These are phyloP conservation scores for Kalaharituber pfeilii DNA, from an alignment of 2,329 filamentous ascomycete species.

Conservation along the genomic window DNA sequence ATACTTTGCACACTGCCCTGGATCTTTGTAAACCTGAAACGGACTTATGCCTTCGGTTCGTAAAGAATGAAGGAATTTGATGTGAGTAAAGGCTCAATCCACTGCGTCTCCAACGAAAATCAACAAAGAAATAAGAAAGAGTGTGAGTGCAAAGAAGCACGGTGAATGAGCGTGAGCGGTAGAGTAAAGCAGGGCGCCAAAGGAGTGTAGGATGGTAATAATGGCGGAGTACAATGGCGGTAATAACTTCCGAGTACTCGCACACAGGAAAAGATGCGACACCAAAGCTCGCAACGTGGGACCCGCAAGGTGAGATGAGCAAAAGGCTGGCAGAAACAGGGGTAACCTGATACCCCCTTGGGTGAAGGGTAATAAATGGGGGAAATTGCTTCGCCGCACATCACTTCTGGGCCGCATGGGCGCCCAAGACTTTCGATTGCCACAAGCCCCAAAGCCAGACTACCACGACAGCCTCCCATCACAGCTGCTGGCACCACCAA, in stretches of 20 bases:
- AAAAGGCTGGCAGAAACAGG: not conserved
- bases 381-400: not conserved
- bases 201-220: not conserved
- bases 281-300: not conserved
- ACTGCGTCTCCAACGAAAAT: not conserved
- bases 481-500: not conserved
- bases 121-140: constrained; percentile 2
- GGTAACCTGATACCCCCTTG: not conserved
- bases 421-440: not conserved
- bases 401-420: not conserved
- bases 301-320: not conserved
- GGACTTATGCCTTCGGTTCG: not conserved
- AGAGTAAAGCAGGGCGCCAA: not conserved
- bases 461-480: not conserved
- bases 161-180: not conserved
- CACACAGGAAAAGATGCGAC: not conserved
- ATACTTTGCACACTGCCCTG: not conserved
- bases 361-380: too few species aligned
- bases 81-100: not conserved
- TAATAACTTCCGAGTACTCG: too few species aligned
- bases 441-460: not conserved
- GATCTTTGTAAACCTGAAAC: not conserved
- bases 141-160: constrained; percentile 1
- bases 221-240: not conserved
- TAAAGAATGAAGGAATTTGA: not conserved